These are phyloP conservation scores for Rhodotorula sp. DNA, from an alignment of 1,284 basidiomycete species.

Conservation along the genomic window DNA sequence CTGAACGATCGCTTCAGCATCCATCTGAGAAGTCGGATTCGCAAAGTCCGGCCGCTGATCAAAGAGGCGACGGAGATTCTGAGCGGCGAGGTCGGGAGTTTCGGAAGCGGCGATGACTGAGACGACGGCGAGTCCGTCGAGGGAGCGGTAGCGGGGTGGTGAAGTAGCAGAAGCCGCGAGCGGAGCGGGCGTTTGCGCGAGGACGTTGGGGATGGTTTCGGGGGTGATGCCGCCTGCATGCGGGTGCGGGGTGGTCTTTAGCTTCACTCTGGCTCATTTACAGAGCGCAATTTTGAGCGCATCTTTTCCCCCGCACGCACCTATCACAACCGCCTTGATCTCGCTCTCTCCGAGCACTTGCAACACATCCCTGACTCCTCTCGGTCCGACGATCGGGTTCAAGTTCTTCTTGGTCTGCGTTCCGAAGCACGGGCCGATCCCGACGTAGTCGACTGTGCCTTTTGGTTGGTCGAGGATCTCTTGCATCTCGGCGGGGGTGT, in stretches of 20 bases:
- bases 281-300: too few relatives aligned
- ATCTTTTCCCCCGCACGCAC: slow-evolving; percentile 45
- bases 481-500: slow-evolving; percentile 63
- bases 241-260: background rate
- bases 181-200: slow-evolving; percentile 46
- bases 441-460: slow-evolving; percentile 71
- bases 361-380: slow-evolving; percentile 60
- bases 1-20: slow-evolving; percentile 48
- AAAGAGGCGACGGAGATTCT: slow-evolving; percentile 18
- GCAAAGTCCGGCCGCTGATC: background rate
- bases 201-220: slow-evolving; percentile 64
- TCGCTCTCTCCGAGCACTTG: slow-evolving; percentile 61
- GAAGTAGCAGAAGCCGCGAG: slow-evolving; percentile 10
- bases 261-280: too few relatives aligned
- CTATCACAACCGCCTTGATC: slow-evolving; percentile 76
- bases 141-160: slow-evolving; percentile 42
- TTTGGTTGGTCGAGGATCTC: slow-evolving; percentile 53
- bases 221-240: slow-evolving; percentile 72
- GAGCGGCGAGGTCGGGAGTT: slow-evolving; percentile 56
- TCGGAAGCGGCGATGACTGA: slow-evolving; percentile 76
- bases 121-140: slow-evolving; percentile 86
- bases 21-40: slow-evolving; percentile 30
- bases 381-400: slow-evolving; percentile 38
- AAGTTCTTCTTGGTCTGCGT: slow-evolving; percentile 49
- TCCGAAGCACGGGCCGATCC: slow-evolving; percentile 62